Base-by-base conservation (phyloP, 1,139 yeast species). In the Kodamaea ohmeri region DNA sequence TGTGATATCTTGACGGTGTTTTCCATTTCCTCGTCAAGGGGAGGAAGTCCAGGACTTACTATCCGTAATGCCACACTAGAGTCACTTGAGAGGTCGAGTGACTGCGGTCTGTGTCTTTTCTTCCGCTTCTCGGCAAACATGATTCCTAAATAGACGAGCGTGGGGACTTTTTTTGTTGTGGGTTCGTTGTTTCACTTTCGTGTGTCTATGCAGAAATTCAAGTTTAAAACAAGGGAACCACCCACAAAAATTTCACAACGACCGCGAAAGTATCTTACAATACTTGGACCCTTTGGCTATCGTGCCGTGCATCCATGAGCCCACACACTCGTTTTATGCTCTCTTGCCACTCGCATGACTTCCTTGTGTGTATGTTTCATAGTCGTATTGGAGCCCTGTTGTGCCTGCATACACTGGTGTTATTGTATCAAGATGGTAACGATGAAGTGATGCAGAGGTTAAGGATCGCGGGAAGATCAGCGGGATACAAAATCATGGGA, bases 1-100 rank as follows among this genome's bases (percentile, higher is more conserved):
- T 69, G 71, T 32, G 77, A 70, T 12, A 69, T 58, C 41, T 64
- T 58, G 36, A 75, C 63, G 1, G 79, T 73, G 26, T 66, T 52
- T 42, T 65, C 65, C 78, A 75, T 72, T 46, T 72, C 75, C 21
- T 63, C 65, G 45, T 60, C 65, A 25, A 73, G 51, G 11, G 64
- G 66, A 3, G 77, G 73, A 25, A 73, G 52, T 0, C 78, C 78
- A n/a, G 80, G 80, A 42, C 67, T 58, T 8, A 67, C 73, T 22
- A 68, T 62, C 25, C 72, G 51, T 32, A 65, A 50, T 9, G 72
- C 72, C 36, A 65, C 34, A 32, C 28, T 48, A 9, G 43, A 25
- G n/a, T 44, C 35, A 22, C 40, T 42, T 21, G 36, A 15, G 19
- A 58, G 47, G 25, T 55, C 47, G 30, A 58, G 50, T 6, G 61